Base-by-base conservation (phyloP, 2,329 filamentous ascomycete genomes). In the Stenocarpella maydis region DNA sequence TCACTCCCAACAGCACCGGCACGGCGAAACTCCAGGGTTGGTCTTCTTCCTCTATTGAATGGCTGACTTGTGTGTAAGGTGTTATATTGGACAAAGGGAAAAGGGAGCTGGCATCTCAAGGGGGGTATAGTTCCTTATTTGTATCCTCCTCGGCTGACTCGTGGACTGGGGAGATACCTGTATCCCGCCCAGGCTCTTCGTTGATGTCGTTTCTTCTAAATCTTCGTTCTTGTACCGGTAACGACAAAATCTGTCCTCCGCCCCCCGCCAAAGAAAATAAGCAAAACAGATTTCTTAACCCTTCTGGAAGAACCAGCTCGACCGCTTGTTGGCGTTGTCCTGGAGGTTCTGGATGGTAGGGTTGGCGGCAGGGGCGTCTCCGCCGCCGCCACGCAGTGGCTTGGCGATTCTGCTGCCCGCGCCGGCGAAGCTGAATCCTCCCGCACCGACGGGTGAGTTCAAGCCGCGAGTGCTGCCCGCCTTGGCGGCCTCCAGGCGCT, bases 401-500 rank as follows among this genome's bases (percentile, higher is more conserved):
- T 92, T 92, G 65, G 90, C 90, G 74, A 92, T 92, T 74, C 90
- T 84, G 81, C 88, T 91, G 69, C 89, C 89, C 4, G 85, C 86
- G 65, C 82, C 84, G 72, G 84, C 82, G 75, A 92, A 97, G 81
- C 87, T 93, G 80, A 97, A 95, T 76, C 89, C 89, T 61, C 87
- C 88, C 71, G 86, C 81, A 71, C 81, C 82, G 67, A 87, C 85
- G 9, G 88, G 85, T 58, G 90, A 88, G 74, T 89, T 88, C 67
- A 98, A 88, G 66, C 93, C 94, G 73, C 94, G 91, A 14, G 95
- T 97, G 73, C 92, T 96, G 76, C 95, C 94, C 60, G 91, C 89
- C 83, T 98, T 99, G 79, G 95, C 96, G 65, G 94, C 92, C 82
- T 99, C 96, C 74, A 99, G 91, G 72, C 96, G 93, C 80, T 99